A percentile compares a stretch with the other conserved stretches of the same genome.
These are phyloP conservation scores for Tulasnella sp. DNA, from an alignment of 768 basidiomycete genomes.

Conservation along the genomic window DNA sequence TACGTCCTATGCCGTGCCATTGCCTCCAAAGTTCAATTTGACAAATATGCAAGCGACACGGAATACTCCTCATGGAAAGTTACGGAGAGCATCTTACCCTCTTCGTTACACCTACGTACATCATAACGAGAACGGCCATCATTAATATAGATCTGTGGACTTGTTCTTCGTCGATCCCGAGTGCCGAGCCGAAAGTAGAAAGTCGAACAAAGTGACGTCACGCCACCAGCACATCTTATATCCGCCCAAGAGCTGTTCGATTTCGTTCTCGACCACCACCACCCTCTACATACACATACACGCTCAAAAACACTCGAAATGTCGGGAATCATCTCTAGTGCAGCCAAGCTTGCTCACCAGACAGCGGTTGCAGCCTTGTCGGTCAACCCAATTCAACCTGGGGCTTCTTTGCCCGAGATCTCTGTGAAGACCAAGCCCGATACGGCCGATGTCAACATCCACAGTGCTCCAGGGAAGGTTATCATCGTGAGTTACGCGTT, in stretches of 20 bases:
- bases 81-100: too few relatives aligned
- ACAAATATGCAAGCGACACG: too few relatives aligned
- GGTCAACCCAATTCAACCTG: conserved; percentile 43
- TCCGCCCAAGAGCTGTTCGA: not conserved
- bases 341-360: not conserved
- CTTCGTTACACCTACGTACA: too few relatives aligned
- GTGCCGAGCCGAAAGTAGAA: too few relatives aligned
- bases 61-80: too few relatives aligned
- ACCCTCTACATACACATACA: not conserved
- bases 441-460: conserved; percentile 19
- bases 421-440: conserved; percentile 16
- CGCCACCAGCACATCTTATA: not conserved
- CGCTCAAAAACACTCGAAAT: not conserved
- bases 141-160: too few relatives aligned
- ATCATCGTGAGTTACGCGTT: conserved; percentile 38
- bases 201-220: not conserved
- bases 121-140: too few relatives aligned
- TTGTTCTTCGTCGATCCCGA: too few relatives aligned
- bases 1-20: too few relatives aligned
- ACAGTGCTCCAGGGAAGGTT: conserved; percentile 47
- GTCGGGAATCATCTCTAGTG: not conserved
- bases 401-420: conserved; percentile 32
- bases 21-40: too few relatives aligned
- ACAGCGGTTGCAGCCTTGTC: conserved; percentile 39
- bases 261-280: not conserved